Percentiles rank a stretch among this genome's conserved stretches.
Evolutionary conservation across 2,329 filamentous ascomycete genomes (phyloP).

Genomic region (Claviceps maximensis): DNA sequence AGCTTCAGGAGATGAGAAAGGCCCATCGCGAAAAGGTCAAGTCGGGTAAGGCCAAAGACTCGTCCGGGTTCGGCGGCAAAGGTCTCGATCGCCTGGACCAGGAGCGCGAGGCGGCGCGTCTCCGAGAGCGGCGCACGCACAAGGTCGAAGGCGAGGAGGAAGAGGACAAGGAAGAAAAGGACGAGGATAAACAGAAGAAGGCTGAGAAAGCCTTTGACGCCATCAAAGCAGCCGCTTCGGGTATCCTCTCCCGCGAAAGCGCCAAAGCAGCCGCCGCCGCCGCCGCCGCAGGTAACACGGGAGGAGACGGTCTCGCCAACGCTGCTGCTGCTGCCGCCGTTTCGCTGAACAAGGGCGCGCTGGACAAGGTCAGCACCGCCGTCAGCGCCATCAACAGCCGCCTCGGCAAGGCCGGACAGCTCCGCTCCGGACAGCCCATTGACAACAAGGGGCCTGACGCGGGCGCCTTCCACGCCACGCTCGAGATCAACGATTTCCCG

Average conservation of each 20-base stretch:
- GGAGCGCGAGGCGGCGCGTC: conserved; percentile 75
- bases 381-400: conserved; percentile 85
- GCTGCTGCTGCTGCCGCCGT: conserved; percentile 31
- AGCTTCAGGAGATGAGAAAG: conserved; percentile 50
- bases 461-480: conserved; percentile 87
- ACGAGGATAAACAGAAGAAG: conserved; percentile 60
- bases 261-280: conserved; percentile 30
- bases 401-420: conserved; percentile 75
- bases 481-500: conserved; percentile 99
- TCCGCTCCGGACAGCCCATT: conserved; percentile 84
- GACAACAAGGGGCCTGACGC: conserved; percentile 98
- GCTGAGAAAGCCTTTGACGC: conserved; percentile 53
- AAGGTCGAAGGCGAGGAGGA: conserved; percentile 79
- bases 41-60: conserved; percentile 78
- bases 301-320: background rate
- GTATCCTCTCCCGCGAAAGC: conserved; percentile 39
- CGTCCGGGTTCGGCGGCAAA: conserved; percentile 86
- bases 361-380: conserved; percentile 82
- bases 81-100: conserved; percentile 85
- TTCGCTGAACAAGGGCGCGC: conserved; percentile 43
- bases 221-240: conserved; percentile 49
- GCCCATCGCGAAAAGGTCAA: conserved; percentile 84
- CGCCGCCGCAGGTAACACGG: conserved; percentile 11
- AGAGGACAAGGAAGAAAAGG: conserved; percentile 68
- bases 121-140: conserved; percentile 77